phyloP scores from a whole-genome alignment of 2,329 filamentous ascomycete species.

The Trichoderma atroviride region DNA sequence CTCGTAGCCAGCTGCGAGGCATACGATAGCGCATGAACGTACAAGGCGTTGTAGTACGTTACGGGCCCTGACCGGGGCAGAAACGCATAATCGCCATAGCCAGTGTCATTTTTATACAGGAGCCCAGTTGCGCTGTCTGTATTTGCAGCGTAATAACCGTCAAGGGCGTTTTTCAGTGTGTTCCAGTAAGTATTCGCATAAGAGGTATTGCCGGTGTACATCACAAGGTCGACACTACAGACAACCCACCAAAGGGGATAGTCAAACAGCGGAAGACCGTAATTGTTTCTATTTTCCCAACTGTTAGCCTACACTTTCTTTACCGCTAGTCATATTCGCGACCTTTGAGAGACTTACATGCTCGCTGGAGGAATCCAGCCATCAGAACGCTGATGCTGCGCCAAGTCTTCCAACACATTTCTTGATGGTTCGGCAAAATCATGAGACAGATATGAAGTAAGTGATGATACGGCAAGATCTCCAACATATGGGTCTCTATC shows the following conservation, averaged over 20 bases:
- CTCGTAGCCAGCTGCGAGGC: slow-evolving; percentile 47
- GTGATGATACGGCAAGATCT: slow-evolving; percentile 52
- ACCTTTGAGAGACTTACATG: slow-evolving; percentile 43
- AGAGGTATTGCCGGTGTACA: slow-evolving; percentile 51
- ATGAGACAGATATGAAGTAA: slow-evolving; percentile 54
- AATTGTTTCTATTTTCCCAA: slow-evolving; percentile 42
- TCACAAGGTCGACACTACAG: slow-evolving; percentile 50
- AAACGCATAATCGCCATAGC: slow-evolving; percentile 57
- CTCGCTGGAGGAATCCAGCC: slow-evolving; percentile 59
- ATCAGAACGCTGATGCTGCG: slow-evolving; percentile 51
- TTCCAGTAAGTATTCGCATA: slow-evolving; percentile 48
- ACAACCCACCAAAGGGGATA: slow-evolving; percentile 58
- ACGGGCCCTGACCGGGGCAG: slow-evolving; percentile 50
- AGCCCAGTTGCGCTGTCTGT: slow-evolving; percentile 45
- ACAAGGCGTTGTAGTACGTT: slow-evolving; percentile 57
- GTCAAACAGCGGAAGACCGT: slow-evolving; percentile 53
- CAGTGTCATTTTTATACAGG: slow-evolving; percentile 45
- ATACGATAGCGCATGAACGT: slow-evolving; percentile 49
- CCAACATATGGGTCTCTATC: slow-evolving; percentile 58
- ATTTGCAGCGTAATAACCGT: slow-evolving; percentile 49
- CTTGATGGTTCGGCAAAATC: slow-evolving; percentile 43
- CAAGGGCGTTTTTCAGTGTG: slow-evolving; percentile 45
- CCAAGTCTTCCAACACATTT: slow-evolving; percentile 55
- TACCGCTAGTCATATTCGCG: background rate
- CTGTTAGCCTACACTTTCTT: background rate